These are phyloP conservation scores for Spongospora subterranea DNA, from an alignment of 208 protist species.

Conservation along the genomic window DNA sequence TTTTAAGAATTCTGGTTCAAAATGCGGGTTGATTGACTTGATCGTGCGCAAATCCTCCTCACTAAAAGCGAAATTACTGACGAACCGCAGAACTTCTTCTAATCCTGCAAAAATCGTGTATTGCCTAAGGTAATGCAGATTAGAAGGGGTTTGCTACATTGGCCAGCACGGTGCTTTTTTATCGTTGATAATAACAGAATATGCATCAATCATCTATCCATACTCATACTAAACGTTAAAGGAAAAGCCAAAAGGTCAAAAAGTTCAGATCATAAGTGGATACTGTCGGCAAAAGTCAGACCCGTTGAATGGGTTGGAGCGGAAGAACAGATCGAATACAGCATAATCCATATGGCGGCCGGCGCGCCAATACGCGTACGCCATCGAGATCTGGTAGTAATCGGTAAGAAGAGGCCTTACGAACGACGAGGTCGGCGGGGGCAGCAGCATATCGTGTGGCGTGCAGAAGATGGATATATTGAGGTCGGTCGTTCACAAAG, in stretches of 20 bases:
- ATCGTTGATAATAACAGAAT: too few species aligned
- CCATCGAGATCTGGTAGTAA: constrained; percentile 64
- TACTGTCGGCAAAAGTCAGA: too few species aligned
- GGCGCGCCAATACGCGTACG: constrained; percentile 60
- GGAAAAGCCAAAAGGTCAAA: too few species aligned
- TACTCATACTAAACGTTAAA: too few species aligned
- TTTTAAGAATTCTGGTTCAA: constrained; percentile 55
- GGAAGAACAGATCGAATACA: constrained; percentile 64
- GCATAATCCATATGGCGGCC: constrained; percentile 35
- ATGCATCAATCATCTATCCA: too few species aligned
- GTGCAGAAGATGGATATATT: too few species aligned
- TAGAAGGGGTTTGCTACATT: too few species aligned
- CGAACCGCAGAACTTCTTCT: constrained; percentile 58
- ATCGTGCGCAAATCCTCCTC: constrained; percentile 60
- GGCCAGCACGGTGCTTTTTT: too few species aligned
- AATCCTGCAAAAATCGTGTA: constrained; percentile 69
- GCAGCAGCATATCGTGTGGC: too few species aligned
- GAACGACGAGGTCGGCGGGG: constrained; percentile 37
- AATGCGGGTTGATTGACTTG: neutral
- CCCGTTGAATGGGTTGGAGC: constrained; percentile 65
- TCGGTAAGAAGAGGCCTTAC: constrained; percentile 57
- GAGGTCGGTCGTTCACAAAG: too few species aligned
- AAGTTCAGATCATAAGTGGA: too few species aligned
- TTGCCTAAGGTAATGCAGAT: constrained; percentile 14
- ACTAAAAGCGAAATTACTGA: constrained; percentile 59